phyloP scores from a whole-genome alignment of 2,329 filamentous ascomycete genomes.

The Clarireedia paspali region DNA sequence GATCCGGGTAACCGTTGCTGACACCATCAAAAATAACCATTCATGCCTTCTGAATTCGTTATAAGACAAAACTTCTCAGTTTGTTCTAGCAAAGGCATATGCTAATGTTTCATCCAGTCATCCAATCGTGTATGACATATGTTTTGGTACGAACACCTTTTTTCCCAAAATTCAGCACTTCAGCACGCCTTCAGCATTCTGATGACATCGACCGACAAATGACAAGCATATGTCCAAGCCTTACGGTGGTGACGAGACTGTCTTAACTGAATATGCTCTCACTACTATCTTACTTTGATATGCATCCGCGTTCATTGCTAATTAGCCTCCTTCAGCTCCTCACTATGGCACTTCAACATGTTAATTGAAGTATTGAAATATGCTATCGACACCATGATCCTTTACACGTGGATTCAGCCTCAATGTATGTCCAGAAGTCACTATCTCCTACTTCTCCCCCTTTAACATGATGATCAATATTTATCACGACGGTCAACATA shows the following conservation, averaged over 20 bases:
- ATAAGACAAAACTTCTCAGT: slow-evolving; percentile 28
- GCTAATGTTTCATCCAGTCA: neutral
- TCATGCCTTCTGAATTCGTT: slow-evolving; percentile 51
- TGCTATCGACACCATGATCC: neutral
- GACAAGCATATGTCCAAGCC: slow-evolving; percentile 99
- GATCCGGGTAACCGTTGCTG: slow-evolving; percentile 67
- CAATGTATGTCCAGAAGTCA: slow-evolving; percentile 13
- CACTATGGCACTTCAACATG: neutral
- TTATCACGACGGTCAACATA: slow-evolving; percentile 89
- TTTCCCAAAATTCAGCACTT: slow-evolving; percentile 1
- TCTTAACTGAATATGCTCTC: slow-evolving; percentile 39
- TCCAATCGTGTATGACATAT: neutral
- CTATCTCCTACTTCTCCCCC: slow-evolving; percentile 11
- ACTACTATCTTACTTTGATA: slow-evolving; percentile 2
- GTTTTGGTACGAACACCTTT: slow-evolving; percentile 11
- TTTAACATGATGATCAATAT: slow-evolving; percentile 60
- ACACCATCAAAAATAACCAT: slow-evolving; percentile 61
- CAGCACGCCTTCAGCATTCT: slow-evolving; percentile 38
- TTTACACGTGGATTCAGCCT: slow-evolving; percentile 1
- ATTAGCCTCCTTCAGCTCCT: slow-evolving; percentile 6
- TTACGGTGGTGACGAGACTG: slow-evolving; percentile 45
- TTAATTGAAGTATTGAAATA: neutral
- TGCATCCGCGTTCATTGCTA: slow-evolving; percentile 9
- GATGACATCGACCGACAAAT: slow-evolving; percentile 77
- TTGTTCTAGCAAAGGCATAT: neutral